Percentiles rank a stretch among this genome's conserved stretches.
Conservation (phyloP, 1,139 yeast genomes). For the Zygoascus hellenicus region DNA sequence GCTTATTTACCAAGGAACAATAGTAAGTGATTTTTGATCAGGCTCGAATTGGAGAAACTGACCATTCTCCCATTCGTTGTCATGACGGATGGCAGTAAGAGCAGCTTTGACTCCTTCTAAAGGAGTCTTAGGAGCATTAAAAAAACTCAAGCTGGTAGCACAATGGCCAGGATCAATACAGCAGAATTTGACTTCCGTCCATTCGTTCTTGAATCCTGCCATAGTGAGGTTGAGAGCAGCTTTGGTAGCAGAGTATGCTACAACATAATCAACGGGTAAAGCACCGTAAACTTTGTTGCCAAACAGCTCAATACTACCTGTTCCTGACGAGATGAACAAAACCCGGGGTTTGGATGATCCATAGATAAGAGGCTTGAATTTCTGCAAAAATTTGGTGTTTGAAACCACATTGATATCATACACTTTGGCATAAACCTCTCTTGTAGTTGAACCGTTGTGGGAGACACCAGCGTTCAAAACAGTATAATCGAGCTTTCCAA, state of each 20-base stretch:
- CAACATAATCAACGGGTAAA: background rate
- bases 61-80: background rate
- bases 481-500: conserved; percentile 19
- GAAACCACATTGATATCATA: conserved; percentile 20
- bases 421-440: conserved; percentile 16
- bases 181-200: background rate
- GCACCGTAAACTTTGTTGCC: background rate
- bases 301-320: background rate
- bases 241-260: conserved; percentile 3
- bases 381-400: background rate
- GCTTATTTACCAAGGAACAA: no score
- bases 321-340: background rate
- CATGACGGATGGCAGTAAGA: conserved; percentile 4
- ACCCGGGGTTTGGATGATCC: conserved; percentile 2
- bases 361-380: conserved; percentile 1
- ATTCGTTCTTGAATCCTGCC: background rate
- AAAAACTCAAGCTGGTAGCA: conserved; percentile 2
- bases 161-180: conserved; percentile 7
- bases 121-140: conserved; percentile 3
- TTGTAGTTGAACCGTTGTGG: conserved; percentile 12
- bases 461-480: conserved; percentile 22
- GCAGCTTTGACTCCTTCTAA: conserved; percentile 8
- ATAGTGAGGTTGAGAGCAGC: conserved; percentile 4
- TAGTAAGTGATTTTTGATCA: no score
- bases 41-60: no score